A percentile compares a stretch with the other conserved stretches of the same genome.
Evolutionary conservation across 78 protist species (phyloP).

Genomic region (Dictyostelium capitatum): DNA sequence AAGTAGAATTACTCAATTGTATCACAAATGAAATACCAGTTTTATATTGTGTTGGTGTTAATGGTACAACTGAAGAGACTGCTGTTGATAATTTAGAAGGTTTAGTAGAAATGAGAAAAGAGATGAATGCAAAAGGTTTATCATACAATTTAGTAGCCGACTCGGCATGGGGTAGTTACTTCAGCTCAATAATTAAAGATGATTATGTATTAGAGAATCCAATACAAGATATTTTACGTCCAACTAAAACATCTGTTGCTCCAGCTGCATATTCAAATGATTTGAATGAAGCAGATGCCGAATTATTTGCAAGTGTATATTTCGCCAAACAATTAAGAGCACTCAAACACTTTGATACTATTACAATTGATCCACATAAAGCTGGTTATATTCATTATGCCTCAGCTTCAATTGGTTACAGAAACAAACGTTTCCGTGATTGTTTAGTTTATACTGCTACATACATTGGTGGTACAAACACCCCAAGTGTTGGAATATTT

Average conservation of each 20-base stretch:
- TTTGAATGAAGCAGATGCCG: slow-evolving; percentile 14
- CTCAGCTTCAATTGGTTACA: slow-evolving; percentile 26
- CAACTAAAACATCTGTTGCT: background rate
- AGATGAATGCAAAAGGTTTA: slow-evolving; percentile 16
- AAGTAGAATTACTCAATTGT: slow-evolving; percentile 17
- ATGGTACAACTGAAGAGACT: slow-evolving; percentile 65
- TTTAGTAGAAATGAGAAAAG: background rate
- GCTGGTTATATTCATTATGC: slow-evolving; percentile 50
- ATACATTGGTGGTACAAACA: slow-evolving; percentile 40
- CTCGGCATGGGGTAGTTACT: slow-evolving; percentile 60
- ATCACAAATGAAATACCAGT: slow-evolving; percentile 15
- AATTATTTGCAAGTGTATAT: background rate
- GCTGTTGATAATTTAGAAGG: slow-evolving; percentile 34
- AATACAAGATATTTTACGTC: slow-evolving; percentile 4
- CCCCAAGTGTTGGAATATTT: slow-evolving; percentile 49
- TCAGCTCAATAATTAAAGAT: background rate
- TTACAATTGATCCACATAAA: slow-evolving; percentile 52
- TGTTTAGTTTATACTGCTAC: slow-evolving; percentile 24
- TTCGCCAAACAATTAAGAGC: slow-evolving; percentile 28
- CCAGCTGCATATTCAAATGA: background rate
- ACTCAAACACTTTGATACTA: slow-evolving; percentile 14
- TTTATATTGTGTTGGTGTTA: background rate
- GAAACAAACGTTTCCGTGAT: slow-evolving; percentile 50
- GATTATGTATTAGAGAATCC: slow-evolving; percentile 39
- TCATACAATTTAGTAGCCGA: slow-evolving; percentile 19